Base-by-base conservation (phyloP, 1,284 basidiomycete species). In the Tilletia caries region DNA sequence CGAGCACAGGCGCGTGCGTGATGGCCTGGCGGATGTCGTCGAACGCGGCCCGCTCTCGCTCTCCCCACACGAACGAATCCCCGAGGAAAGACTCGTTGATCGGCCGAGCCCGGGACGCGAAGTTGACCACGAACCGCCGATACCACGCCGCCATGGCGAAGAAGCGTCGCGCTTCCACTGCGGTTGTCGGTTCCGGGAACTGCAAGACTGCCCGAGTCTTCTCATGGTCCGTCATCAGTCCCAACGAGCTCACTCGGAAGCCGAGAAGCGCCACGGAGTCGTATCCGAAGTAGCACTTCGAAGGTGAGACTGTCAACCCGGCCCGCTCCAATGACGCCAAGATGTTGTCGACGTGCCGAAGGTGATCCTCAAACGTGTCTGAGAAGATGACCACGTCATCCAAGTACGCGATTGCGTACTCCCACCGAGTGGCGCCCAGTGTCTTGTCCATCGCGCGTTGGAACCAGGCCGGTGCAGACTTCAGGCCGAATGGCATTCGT, bases 361-460 rank as follows among this genome's bases (percentile, higher is more conserved):
- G 48, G 20, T 50, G 48, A 6, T 50, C 48, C 23, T 50, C 48
- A 18, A 50, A 50, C 12, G 48, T 50, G 20, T 20, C 18, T 8
- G 48, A 60, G 54, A 50, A 50, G 23, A 85, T 71, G 0, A 86
- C 81, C 23, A 86, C 85, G 68, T 86, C 83, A 71, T 82, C 75
- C 8, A 86, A 87, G 12, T 89, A 89, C 80, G 86, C 85, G 1
- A 86, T 86, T 44, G 81, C 72, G 70, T 85, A 85, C 0, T 85
- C 67, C 85, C 85, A 86, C 0, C 86, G 74, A 71, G 75, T 86
- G 0, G 83, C 83, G 0, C 84, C 77, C 0, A 86, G 75, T 0
- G 86, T 74, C 0, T 72, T 71, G 65, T 86, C 83, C 84, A 86
- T 86, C 0, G 85, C 71, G 2, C 84, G 66, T 69, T 86, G 86